Percentiles rank a stretch among this genome's conserved stretches.
These are phyloP conservation scores for Phaeophleospora eucalypticola DNA, from an alignment of 2,329 filamentous ascomycete genomes.

Conservation along the genomic window DNA sequence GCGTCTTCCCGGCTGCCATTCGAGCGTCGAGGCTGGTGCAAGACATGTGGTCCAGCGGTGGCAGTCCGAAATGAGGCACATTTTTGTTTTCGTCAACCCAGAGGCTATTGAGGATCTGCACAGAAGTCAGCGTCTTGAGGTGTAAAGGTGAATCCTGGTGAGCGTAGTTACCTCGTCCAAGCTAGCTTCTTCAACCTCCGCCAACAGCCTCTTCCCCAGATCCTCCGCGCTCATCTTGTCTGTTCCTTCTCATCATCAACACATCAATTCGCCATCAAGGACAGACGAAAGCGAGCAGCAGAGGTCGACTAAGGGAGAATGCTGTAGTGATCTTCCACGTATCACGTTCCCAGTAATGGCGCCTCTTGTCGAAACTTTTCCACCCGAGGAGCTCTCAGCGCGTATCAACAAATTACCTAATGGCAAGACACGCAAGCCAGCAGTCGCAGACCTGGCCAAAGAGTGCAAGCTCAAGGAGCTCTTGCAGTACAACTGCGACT, in stretches of 20 bases:
- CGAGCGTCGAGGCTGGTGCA: slow-evolving; percentile 13
- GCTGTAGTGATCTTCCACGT: too few relatives aligned
- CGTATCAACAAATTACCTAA: slow-evolving; percentile 50
- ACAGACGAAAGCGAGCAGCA: neutral
- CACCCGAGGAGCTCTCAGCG: slow-evolving; percentile 47
- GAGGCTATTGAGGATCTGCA: slow-evolving; percentile 41
- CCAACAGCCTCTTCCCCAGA: slow-evolving; percentile 52
- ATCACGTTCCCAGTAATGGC: slow-evolving; percentile 45
- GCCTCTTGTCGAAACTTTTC: slow-evolving; percentile 52
- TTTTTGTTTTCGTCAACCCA: slow-evolving; percentile 24
- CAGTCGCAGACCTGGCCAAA: slow-evolving; percentile 44
- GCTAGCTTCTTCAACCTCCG: slow-evolving; percentile 46
- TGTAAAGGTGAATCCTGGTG: neutral
- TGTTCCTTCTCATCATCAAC: slow-evolving; percentile 9
- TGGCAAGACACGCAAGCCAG: slow-evolving; percentile 51
- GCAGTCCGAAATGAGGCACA: slow-evolving; percentile 39
- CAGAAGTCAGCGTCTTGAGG: slow-evolving; percentile 8
- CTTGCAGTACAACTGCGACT: slow-evolving; percentile 60
- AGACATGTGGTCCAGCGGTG: slow-evolving; percentile 43
- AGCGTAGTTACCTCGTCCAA: slow-evolving; percentile 47
- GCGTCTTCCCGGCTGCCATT: slow-evolving; percentile 8
- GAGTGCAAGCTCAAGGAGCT: slow-evolving; percentile 57
- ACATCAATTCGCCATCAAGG: slow-evolving; percentile 4
- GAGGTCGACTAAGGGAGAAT: too few relatives aligned
- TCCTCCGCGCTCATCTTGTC: slow-evolving; percentile 37